A percentile compares a stretch with the other conserved stretches of the same genome.
These are phyloP conservation scores for Papiliotrema nemorosa DNA, from an alignment of 1,284 basidiomycete genomes.

Conservation along the genomic window DNA sequence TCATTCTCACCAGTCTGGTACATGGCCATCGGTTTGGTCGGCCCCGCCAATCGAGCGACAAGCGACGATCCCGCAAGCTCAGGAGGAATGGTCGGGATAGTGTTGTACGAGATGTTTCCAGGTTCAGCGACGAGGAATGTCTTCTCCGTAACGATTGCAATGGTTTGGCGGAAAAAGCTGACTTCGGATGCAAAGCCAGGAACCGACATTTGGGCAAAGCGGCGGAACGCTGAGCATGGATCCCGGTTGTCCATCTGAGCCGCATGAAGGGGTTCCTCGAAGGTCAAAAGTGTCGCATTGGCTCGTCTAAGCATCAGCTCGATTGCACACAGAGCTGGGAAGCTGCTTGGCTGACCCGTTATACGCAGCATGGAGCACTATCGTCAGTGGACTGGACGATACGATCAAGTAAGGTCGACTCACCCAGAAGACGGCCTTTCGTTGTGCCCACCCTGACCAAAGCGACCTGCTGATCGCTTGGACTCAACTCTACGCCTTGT, in stretches of 20 bases:
- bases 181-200: conserved; percentile 33
- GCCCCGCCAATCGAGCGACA: conserved; percentile 16
- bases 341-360: conserved; percentile 1
- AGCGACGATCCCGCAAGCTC: conserved; percentile 8
- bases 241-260: not conserved
- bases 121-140: conserved; percentile 34
- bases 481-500: conserved; percentile 20
- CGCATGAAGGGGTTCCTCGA: conserved; percentile 27
- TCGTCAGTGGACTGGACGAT: too few relatives aligned
- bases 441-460: conserved; percentile 29
- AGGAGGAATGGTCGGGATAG: conserved; percentile 24
- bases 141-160: conserved; percentile 33
- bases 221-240: conserved; percentile 16
- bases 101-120: conserved; percentile 26
- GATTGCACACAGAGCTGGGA: conserved; percentile 3
- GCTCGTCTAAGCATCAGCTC: conserved; percentile 16
- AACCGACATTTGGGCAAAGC: conserved; percentile 22
- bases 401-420: not conserved
- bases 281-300: conserved; percentile 20
- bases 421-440: conserved; percentile 30
- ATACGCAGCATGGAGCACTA: conserved; percentile 9
- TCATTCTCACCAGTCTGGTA: conserved; percentile 35
- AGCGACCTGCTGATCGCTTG: conserved; percentile 17
- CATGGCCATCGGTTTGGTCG: conserved; percentile 29
- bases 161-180: conserved; percentile 36